Evolutionary conservation across 805 yeast species (phyloP), one percentile per base, ranked within the genome.

Genomic region (Candida insectalens): DNA sequence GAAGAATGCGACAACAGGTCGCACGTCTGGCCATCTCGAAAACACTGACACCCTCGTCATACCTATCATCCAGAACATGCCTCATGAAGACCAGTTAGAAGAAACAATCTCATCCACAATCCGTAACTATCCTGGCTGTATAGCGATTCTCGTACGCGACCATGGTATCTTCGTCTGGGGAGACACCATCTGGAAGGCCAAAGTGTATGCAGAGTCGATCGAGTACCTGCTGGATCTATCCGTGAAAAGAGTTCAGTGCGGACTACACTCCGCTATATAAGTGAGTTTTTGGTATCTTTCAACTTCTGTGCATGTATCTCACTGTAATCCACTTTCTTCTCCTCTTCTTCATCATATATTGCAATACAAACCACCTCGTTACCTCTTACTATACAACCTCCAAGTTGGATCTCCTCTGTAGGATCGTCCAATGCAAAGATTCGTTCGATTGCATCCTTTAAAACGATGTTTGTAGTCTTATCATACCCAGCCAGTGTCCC

Each of bases 91-190:
- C 50, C 87, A 85, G 38, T 65, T 89, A 42, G 72, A 78, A 6
- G 82, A 71, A 18, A 62, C 78, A 14, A 60, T 88, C 28, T 73
- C 73, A 41, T 57, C 68, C 36, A 80, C 87, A 1, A 72, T 88
- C 35, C 53, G 45, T n/a, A 63, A 67, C 12, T 79, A 84, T 47
- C 96, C 96, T 2, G 66, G 72, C 0, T 62, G 94, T 3, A 73
- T 87, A 3, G 96, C 96, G 0, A 85, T 89, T 1, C 63, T 89
- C 34, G 96, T 89, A 5, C 72, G 95, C 56, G 68, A 96, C 49
- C 97, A 89, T 51, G 97, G 97, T 1, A 78, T 89, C 29, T 89
- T 79, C 52, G 95, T 87, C n/a, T 89, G 96, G 96, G 96, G 96
- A 17, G 84, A 80, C 46, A 74, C 70, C 18, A 83, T 84, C 9